phyloP scores from a whole-genome alignment of 148 eudicot genomes.

The Pouteria glomerata region DNA sequence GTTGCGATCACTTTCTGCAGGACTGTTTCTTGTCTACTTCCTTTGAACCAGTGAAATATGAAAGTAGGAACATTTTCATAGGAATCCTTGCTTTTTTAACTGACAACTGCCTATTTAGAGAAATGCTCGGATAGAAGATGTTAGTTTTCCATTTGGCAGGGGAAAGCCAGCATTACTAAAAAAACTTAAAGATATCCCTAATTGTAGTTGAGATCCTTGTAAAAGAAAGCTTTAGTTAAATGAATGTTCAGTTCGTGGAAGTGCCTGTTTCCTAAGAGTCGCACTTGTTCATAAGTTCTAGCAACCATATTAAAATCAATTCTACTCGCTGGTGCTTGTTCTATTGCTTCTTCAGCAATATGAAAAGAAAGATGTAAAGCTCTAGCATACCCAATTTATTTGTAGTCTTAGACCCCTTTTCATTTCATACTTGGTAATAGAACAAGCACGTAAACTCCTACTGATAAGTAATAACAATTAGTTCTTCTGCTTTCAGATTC shows the following conservation, averaged over 20 bases:
- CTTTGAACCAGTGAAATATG: background rate
- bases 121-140: background rate
- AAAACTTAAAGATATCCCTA: background rate
- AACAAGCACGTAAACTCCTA: background rate
- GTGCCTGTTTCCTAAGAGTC: background rate
- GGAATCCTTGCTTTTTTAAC: background rate
- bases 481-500: conserved; percentile 51
- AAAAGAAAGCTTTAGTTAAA: background rate
- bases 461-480: background rate
- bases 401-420: background rate
- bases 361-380: too few relatives aligned
- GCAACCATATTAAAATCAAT: background rate
- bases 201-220: background rate
- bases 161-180: background rate
- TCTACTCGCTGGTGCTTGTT: background rate
- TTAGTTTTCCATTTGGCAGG: background rate
- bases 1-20: background rate
- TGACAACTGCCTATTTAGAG: background rate
- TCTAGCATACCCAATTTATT: background rate
- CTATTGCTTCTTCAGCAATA: background rate
- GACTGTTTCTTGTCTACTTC: background rate
- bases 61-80: background rate
- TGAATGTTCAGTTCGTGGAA: background rate
- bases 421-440: background rate
- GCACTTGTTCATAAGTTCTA: background rate